Percentiles rank a stretch among this genome's conserved stretches.
Conservation (phyloP, 192 early-diverging fungal genomes). For the Bifiguratus adelaidae region DNA sequence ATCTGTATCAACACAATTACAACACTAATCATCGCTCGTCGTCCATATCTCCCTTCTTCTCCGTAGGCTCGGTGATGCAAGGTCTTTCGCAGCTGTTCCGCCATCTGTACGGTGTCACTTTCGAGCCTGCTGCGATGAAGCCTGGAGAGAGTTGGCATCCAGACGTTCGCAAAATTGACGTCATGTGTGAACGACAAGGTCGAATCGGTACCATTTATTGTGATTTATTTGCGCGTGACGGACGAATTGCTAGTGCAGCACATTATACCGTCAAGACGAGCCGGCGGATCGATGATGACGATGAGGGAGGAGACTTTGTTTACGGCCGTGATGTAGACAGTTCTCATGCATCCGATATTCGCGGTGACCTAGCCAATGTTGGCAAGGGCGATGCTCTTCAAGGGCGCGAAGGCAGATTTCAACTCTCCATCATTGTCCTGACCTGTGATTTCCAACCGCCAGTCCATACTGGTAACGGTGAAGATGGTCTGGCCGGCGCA, state of each 20-base stretch:
- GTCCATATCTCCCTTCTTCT: slow-evolving; percentile 64
- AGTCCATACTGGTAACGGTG: neutral
- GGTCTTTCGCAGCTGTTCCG: slow-evolving; percentile 81
- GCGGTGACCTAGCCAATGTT: neutral
- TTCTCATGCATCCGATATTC: neutral
- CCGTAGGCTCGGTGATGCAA: slow-evolving; percentile 79
- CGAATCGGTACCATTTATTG: slow-evolving; percentile 89
- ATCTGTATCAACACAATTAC: slow-evolving; percentile 21
- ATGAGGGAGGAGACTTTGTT: slow-evolving; percentile 27
- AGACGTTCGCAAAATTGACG: slow-evolving; percentile 84
- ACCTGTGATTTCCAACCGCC: slow-evolving; percentile 60
- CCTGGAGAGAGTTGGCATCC: slow-evolving; percentile 88
- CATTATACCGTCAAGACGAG: slow-evolving; percentile 95
- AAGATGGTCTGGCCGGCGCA: slow-evolving; percentile 33
- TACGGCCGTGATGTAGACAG: slow-evolving; percentile 5
- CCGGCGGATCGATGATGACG: slow-evolving; percentile 77
- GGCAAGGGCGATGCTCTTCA: neutral
- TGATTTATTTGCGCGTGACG: slow-evolving; percentile 74
- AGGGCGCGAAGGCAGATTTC: slow-evolving; percentile 30
- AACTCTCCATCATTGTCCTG: slow-evolving; percentile 62
- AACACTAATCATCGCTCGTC: slow-evolving; percentile 23
- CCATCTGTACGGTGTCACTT: slow-evolving; percentile 76
- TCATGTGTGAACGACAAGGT: slow-evolving; percentile 81
- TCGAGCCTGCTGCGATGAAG: slow-evolving; percentile 53
- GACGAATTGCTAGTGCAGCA: slow-evolving; percentile 76